phyloP scores from a whole-genome alignment of 2,329 filamentous ascomycete species.

The Falciphora oryzae region DNA sequence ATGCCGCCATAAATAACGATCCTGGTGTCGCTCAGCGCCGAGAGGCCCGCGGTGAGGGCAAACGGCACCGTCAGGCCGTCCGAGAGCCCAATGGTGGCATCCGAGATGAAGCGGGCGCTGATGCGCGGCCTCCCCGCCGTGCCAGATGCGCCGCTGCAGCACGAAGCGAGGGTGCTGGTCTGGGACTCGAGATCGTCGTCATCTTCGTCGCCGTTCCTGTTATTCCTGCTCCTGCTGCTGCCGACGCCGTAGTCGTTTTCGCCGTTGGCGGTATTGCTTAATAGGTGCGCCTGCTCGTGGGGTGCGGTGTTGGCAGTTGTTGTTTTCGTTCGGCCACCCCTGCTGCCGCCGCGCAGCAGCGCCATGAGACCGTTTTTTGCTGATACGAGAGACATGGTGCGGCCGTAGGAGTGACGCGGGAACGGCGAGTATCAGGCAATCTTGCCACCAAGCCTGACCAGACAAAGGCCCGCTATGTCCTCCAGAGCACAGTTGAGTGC shows the following conservation, averaged over 20 bases:
- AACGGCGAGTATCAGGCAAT: too few species aligned
- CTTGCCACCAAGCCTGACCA: too few species aligned
- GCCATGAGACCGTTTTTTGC: constrained; percentile 6
- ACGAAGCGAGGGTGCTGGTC: constrained; percentile 3
- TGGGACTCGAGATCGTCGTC: constrained; percentile 13
- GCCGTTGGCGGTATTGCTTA: neutral
- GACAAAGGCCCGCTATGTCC: too few species aligned
- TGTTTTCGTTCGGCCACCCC: neutral
- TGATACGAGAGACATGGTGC: constrained; percentile 8
- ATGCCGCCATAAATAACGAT: constrained; percentile 65
- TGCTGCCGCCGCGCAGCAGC: neutral
- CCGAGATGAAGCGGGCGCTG: constrained; percentile 43
- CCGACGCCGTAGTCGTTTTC: neutral
- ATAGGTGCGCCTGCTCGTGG: neutral
- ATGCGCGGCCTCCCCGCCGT: constrained; percentile 9
- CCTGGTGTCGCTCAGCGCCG: constrained; percentile 52
- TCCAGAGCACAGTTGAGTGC: too few species aligned
- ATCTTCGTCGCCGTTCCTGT: neutral
- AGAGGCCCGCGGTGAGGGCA: constrained; percentile 66
- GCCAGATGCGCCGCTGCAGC: neutral
- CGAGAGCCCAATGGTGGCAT: constrained; percentile 67
- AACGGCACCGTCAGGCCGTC: constrained; percentile 74
- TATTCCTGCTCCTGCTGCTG: neutral
- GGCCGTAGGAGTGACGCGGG: too few species aligned
- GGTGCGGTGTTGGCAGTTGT: neutral